A percentile compares a stretch with the other conserved stretches of the same genome.
phyloP scores from a whole-genome alignment of 2,329 filamentous ascomycete species.

The Beauveria varroae region DNA sequence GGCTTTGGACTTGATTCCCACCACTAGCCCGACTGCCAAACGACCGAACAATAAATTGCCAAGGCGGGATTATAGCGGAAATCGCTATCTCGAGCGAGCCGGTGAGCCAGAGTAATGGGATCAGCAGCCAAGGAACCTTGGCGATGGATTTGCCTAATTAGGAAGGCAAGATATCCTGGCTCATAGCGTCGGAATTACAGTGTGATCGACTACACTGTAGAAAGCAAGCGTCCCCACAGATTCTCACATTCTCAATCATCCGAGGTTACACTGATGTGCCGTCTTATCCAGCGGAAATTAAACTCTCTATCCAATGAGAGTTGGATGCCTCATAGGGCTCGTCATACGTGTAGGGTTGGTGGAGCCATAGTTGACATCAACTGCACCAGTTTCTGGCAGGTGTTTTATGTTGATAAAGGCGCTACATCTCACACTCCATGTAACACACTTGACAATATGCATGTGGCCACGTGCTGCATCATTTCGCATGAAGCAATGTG shows the following conservation, averaged over 20 bases:
- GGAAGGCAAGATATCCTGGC: not conserved
- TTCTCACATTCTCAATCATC: not conserved
- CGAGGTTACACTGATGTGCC: not conserved
- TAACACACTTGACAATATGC: too few species aligned
- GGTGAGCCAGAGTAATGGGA: not conserved
- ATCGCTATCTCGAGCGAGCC: not conserved
- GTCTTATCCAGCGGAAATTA: slow-evolving; percentile 13
- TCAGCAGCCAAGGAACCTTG: not conserved
- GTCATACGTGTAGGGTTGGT: too few species aligned
- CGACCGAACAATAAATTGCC: not conserved
- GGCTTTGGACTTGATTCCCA: not conserved
- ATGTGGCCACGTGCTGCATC: too few species aligned
- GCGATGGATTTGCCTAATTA: not conserved
- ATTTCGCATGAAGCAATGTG: too few species aligned
- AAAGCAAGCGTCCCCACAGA: not conserved
- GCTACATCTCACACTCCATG: too few species aligned
- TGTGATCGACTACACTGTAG: not conserved
- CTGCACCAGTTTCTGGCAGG: too few species aligned
- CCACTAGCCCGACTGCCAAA: not conserved
- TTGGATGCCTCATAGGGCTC: too few species aligned
- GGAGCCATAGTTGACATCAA: too few species aligned
- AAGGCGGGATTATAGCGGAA: not conserved
- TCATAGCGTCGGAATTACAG: not conserved
- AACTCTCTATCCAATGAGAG: too few species aligned
- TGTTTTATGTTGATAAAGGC: too few species aligned